These are phyloP conservation scores for Sporothrix brunneoviolacea DNA, from an alignment of 2,329 filamentous ascomycete genomes.

Conservation along the genomic window DNA sequence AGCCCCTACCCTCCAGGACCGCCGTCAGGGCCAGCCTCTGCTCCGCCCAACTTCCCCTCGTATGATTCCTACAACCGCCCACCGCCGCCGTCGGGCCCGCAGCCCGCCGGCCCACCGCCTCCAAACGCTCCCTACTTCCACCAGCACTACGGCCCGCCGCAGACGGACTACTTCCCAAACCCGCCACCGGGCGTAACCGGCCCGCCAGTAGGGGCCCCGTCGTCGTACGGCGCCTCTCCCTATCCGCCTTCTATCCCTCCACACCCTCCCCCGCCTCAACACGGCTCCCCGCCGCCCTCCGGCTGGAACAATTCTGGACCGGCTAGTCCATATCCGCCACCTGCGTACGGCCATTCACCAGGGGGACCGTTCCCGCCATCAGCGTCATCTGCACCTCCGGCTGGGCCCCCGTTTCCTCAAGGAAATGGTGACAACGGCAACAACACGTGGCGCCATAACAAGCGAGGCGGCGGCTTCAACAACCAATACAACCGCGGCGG, in stretches of 20 bases:
- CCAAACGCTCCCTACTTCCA: slow-evolving; percentile 12
- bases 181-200: slow-evolving; percentile 21
- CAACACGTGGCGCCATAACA: slow-evolving; percentile 1
- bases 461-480: slow-evolving; percentile 1
- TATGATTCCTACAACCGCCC: slow-evolving; percentile 16
- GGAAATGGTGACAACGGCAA: background rate
- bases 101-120: background rate
- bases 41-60: slow-evolving; percentile 16
- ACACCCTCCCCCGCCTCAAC: background rate
- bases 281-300: background rate
- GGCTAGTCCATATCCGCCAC: background rate
- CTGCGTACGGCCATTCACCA: background rate
- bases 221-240: slow-evolving; percentile 13
- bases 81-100: background rate
- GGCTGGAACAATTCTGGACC: background rate
- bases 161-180: slow-evolving; percentile 11
- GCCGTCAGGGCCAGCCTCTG: slow-evolving; percentile 8
- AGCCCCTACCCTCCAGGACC: slow-evolving; percentile 16
- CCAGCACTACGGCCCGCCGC: slow-evolving; percentile 14
- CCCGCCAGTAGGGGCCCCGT: slow-evolving; percentile 12
- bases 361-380: background rate
- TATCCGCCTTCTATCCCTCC: slow-evolving; percentile 15
- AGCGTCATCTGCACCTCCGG: background rate
- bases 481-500: slow-evolving; percentile 6
- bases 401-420: background rate